Evolutionary conservation across 768 basidiomycete species (phyloP), one percentile per base, ranked within the genome.

Genomic region (Tubosaeta sp.): DNA sequence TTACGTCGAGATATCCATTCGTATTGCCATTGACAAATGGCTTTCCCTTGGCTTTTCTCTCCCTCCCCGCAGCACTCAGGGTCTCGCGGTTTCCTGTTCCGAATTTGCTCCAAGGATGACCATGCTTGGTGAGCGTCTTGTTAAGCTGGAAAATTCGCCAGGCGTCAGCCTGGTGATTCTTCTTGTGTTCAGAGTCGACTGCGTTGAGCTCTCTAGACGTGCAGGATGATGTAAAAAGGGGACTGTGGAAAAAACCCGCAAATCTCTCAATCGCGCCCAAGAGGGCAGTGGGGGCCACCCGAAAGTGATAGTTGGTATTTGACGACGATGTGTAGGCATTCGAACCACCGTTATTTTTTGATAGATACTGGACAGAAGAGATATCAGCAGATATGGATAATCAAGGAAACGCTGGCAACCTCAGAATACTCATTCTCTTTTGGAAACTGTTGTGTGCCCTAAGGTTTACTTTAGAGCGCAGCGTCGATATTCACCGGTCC

Each of bases 61-160:
- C 71, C 56, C 73, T 78, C 4, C 84, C 89, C 0, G 81, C 81
- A 51, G 75, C 73, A 6, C 77, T 83, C 63, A 90, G 73, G 59
- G 83, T 92, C 30, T 83, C 82, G 42, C 81, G 79, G 68, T 89
- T 88, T 6, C 94, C 94, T 18, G 83, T 91, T 2, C 94, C 94
- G 62, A 97, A 97, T 64, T 96, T 97, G 53, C 77, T 79, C 86
- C 92, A 97, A 3, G 81, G 80, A 66, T 95, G 93, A 6, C 84
- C 88, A 2, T 75, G 73, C 58, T 82, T 83, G 50, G 83, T 86
- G 44, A 95, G 80, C 59, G 86, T 78, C 68, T 98, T 98, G 69
- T 89, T 90, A 22, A 97, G 71, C 67, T 99, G 95, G 70, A 89
- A 98, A 51, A 94, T 83, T n/a, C 95, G 83, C 89, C 93, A 94